phyloP scores from a whole-genome alignment of 2,329 filamentous ascomycete species.

The Apiospora koreana region DNA sequence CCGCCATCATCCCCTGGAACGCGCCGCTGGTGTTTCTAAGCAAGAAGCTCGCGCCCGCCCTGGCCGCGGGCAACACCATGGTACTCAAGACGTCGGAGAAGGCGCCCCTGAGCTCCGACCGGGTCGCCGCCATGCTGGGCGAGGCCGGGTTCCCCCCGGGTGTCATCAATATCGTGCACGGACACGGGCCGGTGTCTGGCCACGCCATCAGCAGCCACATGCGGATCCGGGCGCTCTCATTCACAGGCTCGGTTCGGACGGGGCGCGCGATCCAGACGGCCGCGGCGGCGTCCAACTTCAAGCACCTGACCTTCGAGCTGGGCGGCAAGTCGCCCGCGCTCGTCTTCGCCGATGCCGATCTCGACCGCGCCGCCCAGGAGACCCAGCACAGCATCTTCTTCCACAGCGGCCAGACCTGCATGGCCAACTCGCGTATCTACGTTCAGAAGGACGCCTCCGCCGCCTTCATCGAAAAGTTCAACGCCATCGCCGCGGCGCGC shows the following conservation, averaged over 20 bases:
- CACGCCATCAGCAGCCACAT: slow-evolving; percentile 67
- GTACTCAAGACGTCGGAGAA: slow-evolving; percentile 66
- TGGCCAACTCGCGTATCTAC: slow-evolving; percentile 59
- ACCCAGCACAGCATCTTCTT: slow-evolving; percentile 46
- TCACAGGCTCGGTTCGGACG: slow-evolving; percentile 73
- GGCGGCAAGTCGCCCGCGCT: slow-evolving; percentile 69
- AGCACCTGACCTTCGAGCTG: slow-evolving; percentile 66
- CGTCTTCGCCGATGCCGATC: slow-evolving; percentile 65
- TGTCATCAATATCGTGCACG: slow-evolving; percentile 72
- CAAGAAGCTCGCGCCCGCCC: slow-evolving; percentile 75
- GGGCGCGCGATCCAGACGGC: slow-evolving; percentile 74
- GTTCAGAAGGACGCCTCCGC: slow-evolving; percentile 52
- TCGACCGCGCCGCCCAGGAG: slow-evolving; percentile 62
- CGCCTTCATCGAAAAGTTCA: slow-evolving; percentile 62
- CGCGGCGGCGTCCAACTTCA: slow-evolving; percentile 63
- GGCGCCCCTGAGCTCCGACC: slow-evolving; percentile 63
- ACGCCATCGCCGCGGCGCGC: slow-evolving; percentile 40
- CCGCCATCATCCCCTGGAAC: slow-evolving; percentile 64
- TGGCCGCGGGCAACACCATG: slow-evolving; percentile 64
- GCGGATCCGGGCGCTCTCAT: slow-evolving; percentile 71
- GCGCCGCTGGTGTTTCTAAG: slow-evolving; percentile 76
- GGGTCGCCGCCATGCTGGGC: slow-evolving; percentile 66
- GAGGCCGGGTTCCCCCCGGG: slow-evolving; percentile 76
- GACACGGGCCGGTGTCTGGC: slow-evolving; percentile 67
- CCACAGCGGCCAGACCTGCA: slow-evolving; percentile 61